phyloP scores from a whole-genome alignment of 1,284 basidiomycete species.

The Fomitopsis schrenkii region DNA sequence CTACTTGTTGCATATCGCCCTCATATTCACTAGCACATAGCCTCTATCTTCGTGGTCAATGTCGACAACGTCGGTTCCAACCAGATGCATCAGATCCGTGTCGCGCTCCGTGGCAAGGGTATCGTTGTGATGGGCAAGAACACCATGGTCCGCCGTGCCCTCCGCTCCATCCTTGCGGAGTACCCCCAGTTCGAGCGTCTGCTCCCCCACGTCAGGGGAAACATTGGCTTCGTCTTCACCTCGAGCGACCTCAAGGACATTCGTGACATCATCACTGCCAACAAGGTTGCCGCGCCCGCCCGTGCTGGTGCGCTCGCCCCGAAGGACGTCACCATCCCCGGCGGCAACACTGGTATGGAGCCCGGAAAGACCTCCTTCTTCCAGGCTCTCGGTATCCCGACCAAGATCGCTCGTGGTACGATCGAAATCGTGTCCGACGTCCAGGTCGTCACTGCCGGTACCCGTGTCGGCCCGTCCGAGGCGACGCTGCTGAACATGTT shows the following conservation, averaged over 20 bases:
- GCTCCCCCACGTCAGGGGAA: constrained; percentile 93
- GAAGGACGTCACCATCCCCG: constrained; percentile 88
- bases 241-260: constrained; percentile 90
- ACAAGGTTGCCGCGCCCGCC: constrained; percentile 98
- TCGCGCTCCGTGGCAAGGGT: constrained; percentile 94
- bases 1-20: not conserved
- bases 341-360: constrained; percentile 99
- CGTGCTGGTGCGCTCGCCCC: constrained; percentile 97
- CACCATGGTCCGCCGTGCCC: constrained; percentile 99
- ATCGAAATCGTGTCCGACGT: constrained; percentile 99
- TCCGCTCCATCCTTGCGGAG: constrained; percentile 88
- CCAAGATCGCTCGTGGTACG: constrained; percentile 99
- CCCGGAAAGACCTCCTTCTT: constrained; percentile 99
- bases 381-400: constrained; percentile 99
- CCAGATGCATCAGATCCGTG: constrained; percentile 99
- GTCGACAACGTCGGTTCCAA: constrained; percentile 99
- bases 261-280: constrained; percentile 88
- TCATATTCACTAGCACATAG: constrained; percentile 35
- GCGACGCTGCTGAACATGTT: constrained; percentile 99
- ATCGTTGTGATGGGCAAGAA: constrained; percentile 99
- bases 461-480: constrained; percentile 95
- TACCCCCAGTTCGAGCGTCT: constrained; percentile 95
- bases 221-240: constrained; percentile 99
- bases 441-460: constrained; percentile 90
- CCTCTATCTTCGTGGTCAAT: constrained; percentile 98